A percentile compares a stretch with the other conserved stretches of the same genome.
These are phyloP conservation scores for Leptomonas pyrrhocoris DNA, from an alignment of 208 protist genomes.

Conservation along the genomic window DNA sequence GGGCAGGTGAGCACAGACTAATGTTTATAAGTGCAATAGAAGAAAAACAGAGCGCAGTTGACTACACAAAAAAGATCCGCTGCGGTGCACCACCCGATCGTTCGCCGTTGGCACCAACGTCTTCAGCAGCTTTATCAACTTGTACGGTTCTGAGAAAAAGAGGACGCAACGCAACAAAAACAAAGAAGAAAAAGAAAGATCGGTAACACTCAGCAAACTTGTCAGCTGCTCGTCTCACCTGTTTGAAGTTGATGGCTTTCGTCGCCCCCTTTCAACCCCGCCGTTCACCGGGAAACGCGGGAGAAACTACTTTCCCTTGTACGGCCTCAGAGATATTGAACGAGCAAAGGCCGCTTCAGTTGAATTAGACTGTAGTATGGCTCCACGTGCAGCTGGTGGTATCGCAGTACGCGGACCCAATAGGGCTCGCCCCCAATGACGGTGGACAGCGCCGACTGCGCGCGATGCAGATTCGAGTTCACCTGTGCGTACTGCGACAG, in stretches of 20 bases:
- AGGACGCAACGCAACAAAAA: neutral
- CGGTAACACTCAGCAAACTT: too few species aligned
- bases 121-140: too few species aligned
- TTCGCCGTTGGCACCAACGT: too few species aligned
- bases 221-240: too few species aligned
- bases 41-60: too few species aligned
- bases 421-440: slow-evolving; percentile 53
- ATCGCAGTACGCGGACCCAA: slow-evolving; percentile 46
- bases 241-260: neutral
- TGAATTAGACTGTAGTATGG: slow-evolving; percentile 38
- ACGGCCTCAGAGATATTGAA: slow-evolving; percentile 19
- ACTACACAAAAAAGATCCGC: too few species aligned
- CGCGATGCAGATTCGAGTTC: slow-evolving; percentile 31
- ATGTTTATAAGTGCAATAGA: too few species aligned
- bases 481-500: slow-evolving; percentile 45
- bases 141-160: neutral
- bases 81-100: too few species aligned
- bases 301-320: neutral
- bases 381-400: slow-evolving; percentile 40
- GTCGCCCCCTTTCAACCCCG: neutral
- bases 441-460: slow-evolving; percentile 51
- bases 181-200: slow-evolving; percentile 5
- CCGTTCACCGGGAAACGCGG: too few species aligned
- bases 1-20: too few species aligned
- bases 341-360: slow-evolving; percentile 27